Evolutionary conservation across 345 rosid genomes (phyloP).

Genomic region (Conringia planisiliqua): DNA sequence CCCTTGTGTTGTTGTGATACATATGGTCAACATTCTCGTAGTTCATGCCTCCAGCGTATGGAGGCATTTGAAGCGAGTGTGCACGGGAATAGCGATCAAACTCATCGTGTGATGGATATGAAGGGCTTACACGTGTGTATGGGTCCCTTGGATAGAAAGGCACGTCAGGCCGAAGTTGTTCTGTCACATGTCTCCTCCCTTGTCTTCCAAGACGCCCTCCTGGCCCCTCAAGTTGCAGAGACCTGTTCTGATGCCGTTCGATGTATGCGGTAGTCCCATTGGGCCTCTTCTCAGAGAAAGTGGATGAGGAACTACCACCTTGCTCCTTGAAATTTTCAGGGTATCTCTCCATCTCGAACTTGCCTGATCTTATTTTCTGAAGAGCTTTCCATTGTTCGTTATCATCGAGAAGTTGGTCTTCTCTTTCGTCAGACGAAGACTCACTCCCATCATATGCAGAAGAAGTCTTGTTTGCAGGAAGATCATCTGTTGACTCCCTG

Average conservation of each 20-base stretch:
- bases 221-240: slow-evolving; percentile 37
- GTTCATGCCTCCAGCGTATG: slow-evolving; percentile 32
- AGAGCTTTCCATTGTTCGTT: slow-evolving; percentile 28
- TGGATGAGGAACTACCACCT: slow-evolving; percentile 34
- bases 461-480: slow-evolving; percentile 40
- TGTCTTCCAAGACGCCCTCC: slow-evolving; percentile 38
- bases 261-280: slow-evolving; percentile 25
- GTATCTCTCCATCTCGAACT: slow-evolving; percentile 25
- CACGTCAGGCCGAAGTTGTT: slow-evolving; percentile 37
- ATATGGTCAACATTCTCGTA: slow-evolving; percentile 22
- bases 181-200: slow-evolving; percentile 39
- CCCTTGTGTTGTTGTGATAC: slow-evolving; percentile 25
- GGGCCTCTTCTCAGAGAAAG: slow-evolving; percentile 29
- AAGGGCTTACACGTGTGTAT: slow-evolving; percentile 46
- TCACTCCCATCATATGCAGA: slow-evolving; percentile 68
- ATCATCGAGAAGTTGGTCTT: slow-evolving; percentile 45
- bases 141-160: slow-evolving; percentile 41
- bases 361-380: slow-evolving; percentile 39
- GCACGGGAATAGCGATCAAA: slow-evolving; percentile 33
- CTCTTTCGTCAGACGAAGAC: slow-evolving; percentile 66
- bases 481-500: slow-evolving; percentile 11
- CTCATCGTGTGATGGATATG: slow-evolving; percentile 43
- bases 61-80: slow-evolving; percentile 39
- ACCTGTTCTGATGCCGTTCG: slow-evolving; percentile 35
- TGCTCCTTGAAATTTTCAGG: slow-evolving; percentile 22